Percentiles rank a stretch among this genome's conserved stretches.
These are phyloP conservation scores for Torrubiellomyces zombiae DNA, from an alignment of 2,329 filamentous ascomycete genomes.

Conservation along the genomic window DNA sequence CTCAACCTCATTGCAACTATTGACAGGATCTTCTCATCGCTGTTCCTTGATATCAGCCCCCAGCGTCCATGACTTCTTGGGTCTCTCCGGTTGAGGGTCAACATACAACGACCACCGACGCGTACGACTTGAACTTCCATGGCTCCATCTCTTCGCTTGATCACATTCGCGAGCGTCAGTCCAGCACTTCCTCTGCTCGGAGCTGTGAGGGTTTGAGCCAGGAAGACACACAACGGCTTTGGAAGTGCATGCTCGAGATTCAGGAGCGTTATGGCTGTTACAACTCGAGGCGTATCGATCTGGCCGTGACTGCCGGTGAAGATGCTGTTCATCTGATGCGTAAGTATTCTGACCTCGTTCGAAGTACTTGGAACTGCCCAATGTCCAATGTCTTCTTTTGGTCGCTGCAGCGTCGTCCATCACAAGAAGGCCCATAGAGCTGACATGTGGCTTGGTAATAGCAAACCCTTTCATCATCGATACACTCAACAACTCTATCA, in stretches of 20 bases:
- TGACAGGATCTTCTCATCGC: no score
- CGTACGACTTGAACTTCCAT: no score
- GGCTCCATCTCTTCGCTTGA: no score
- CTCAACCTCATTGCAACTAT: no score
- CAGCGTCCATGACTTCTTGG: no score
- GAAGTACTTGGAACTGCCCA: no score
- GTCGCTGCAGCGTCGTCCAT: no score
- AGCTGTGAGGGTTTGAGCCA: conserved; percentile 15
- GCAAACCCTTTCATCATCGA: conserved; percentile 24
- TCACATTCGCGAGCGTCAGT: conserved; percentile 3
- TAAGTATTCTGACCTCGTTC: conserved; percentile 14
- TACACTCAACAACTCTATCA: conserved; percentile 20
- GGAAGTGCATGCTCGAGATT: conserved; percentile 31
- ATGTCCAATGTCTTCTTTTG: no score
- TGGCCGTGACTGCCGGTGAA: conserved; percentile 25
- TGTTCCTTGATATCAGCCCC: no score
- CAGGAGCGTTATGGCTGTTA: conserved; percentile 31
- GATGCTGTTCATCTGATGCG: conserved; percentile 24
- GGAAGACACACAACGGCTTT: conserved; percentile 24
- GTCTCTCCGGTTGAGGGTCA: no score
- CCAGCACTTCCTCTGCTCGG: conserved; percentile 10
- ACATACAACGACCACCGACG: no score
- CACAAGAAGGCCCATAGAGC: neutral
- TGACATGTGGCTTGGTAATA: conserved; percentile 4
- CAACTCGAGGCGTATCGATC: conserved; percentile 29